Conservation (phyloP, 352 stramenopile genomes). For the Pythium biforme region DNA sequence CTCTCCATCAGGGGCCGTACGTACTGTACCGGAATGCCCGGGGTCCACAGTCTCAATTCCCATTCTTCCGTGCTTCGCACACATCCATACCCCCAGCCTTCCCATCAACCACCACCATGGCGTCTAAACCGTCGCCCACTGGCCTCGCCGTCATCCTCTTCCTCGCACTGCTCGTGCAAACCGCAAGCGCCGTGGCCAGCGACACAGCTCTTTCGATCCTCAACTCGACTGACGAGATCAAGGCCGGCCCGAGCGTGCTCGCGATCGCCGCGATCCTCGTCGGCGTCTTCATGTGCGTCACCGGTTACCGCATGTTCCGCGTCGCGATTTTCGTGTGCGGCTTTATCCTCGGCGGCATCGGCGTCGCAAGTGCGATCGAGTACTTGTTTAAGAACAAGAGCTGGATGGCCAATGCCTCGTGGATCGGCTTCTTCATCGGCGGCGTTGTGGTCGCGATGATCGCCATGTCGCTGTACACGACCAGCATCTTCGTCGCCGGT, state of each 20-base stretch:
- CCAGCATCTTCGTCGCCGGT: slow-evolving; percentile 54
- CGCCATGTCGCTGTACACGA: slow-evolving; percentile 48
- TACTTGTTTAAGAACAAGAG: slow-evolving; percentile 46
- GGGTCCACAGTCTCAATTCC: background rate
- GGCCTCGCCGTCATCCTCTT: slow-evolving; percentile 7
- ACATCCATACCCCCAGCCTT: background rate
- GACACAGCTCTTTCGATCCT: slow-evolving; percentile 38
- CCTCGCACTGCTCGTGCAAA: slow-evolving; percentile 38
- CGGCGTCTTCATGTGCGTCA: slow-evolving; percentile 38
- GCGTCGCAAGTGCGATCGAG: slow-evolving; percentile 45
- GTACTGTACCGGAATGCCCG: too few species aligned
- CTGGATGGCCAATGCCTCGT: slow-evolving; percentile 51
- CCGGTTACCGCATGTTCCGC: slow-evolving; percentile 61
- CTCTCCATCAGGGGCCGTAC: too few species aligned
- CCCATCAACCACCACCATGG: background rate
- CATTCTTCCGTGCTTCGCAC: background rate
- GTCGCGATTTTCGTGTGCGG: slow-evolving; percentile 51
- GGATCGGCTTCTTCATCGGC: slow-evolving; percentile 64
- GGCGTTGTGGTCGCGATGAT: slow-evolving; percentile 48
- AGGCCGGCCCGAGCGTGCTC: slow-evolving; percentile 35
- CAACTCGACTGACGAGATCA: slow-evolving; percentile 30
- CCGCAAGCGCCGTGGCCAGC: slow-evolving; percentile 26
- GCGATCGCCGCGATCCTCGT: slow-evolving; percentile 41
- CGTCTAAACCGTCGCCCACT: background rate
- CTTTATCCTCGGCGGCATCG: slow-evolving; percentile 54